These are phyloP conservation scores for Oxytropis ochrocephala DNA, from an alignment of 306 rosid species.

Conservation along the genomic window DNA sequence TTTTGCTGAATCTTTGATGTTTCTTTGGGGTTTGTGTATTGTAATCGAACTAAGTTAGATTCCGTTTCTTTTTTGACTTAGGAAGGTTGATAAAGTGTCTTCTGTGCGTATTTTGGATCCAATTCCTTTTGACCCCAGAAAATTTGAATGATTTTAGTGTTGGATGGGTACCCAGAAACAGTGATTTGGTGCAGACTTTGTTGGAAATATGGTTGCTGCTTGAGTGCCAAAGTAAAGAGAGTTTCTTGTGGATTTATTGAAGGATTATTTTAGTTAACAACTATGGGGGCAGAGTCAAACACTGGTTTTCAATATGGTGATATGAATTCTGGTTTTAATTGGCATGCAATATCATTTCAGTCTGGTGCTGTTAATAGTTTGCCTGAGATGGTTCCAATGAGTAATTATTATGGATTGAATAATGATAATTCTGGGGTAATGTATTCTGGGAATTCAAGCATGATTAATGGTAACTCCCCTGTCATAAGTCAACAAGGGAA, in stretches of 20 bases:
- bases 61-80: background rate
- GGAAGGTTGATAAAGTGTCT: background rate
- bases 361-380: constrained; percentile 55
- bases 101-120: background rate
- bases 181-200: constrained; percentile 17
- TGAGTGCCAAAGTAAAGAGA: background rate
- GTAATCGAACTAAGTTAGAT: constrained; percentile 4
- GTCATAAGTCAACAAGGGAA: constrained; percentile 48
- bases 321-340: constrained; percentile 46
- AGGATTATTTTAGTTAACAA: constrained; percentile 1
- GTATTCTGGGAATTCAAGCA: constrained; percentile 48
- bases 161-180: background rate
- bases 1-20: background rate
- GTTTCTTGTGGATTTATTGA: background rate
- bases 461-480: constrained; percentile 27
- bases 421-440: constrained; percentile 40
- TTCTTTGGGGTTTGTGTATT: background rate
- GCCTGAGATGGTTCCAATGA: constrained; percentile 68
- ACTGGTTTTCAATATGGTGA: constrained; percentile 57
- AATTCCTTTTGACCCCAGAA: constrained; percentile 12
- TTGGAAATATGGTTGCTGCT: constrained; percentile 19
- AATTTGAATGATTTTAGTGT: constrained; percentile 13
- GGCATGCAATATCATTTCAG: constrained; percentile 68
- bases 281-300: constrained; percentile 70
- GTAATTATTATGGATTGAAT: constrained; percentile 47